Percentiles rank a stretch among this genome's conserved stretches.
These are phyloP conservation scores for Yamadazyma friedrichii DNA, from an alignment of 1,139 yeast genomes.

Conservation along the genomic window DNA sequence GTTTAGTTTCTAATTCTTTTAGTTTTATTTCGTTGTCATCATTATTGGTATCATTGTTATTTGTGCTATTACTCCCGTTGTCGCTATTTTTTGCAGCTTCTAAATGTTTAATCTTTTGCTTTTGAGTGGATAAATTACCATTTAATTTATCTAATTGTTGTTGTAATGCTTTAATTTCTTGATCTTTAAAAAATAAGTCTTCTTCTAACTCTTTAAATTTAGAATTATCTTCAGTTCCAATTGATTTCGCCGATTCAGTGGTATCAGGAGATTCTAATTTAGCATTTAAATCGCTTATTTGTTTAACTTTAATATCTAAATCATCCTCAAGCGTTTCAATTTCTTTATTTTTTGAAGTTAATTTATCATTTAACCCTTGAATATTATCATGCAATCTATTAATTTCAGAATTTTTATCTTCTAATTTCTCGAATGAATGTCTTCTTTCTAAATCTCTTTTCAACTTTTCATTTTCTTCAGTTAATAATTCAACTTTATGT, in stretches of 20 bases:
- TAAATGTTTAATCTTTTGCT: slow-evolving; percentile 12
- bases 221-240: not conserved
- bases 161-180: slow-evolving; percentile 17
- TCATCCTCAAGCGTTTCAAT: slow-evolving; percentile 10
- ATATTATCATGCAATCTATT: slow-evolving; percentile 19
- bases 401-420: slow-evolving; percentile 15
- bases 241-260: not conserved
- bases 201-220: slow-evolving; percentile 11
- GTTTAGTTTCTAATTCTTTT: slow-evolving; percentile 2
- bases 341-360: slow-evolving; percentile 12
- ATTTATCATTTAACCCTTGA: slow-evolving; percentile 24
- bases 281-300: slow-evolving; percentile 6
- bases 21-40: not conserved
- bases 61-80: not conserved
- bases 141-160: slow-evolving; percentile 16
- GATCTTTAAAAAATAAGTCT: slow-evolving; percentile 15
- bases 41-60: slow-evolving; percentile 1
- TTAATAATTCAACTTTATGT: slow-evolving; percentile 5
- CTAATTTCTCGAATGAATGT: slow-evolving; percentile 15
- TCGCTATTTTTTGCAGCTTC: not conserved
- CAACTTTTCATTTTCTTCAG: slow-evolving; percentile 13
- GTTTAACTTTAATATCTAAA: slow-evolving; percentile 4
- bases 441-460: slow-evolving; percentile 14
- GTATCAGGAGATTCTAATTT: not conserved
- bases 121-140: slow-evolving; percentile 11